A percentile compares a stretch with the other conserved stretches of the same genome.
These are phyloP conservation scores for Galerina sulciceps DNA, from an alignment of 768 basidiomycete species.

Conservation along the genomic window DNA sequence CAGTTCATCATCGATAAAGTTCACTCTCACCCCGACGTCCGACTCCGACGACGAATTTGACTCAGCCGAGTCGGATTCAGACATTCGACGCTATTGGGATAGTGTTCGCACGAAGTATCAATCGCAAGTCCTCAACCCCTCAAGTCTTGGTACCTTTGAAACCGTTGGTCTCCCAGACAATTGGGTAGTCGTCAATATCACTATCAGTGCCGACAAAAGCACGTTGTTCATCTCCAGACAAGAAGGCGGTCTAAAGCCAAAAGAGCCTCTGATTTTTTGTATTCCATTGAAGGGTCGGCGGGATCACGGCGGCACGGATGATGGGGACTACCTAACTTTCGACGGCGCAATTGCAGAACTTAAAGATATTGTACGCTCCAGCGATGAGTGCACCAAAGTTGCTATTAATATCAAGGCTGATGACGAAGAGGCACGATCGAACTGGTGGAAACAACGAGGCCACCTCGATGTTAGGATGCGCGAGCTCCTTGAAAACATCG, in stretches of 20 bases:
- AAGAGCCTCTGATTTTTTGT: slow-evolving; percentile 79
- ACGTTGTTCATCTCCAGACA: slow-evolving; percentile 86
- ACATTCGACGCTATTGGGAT: slow-evolving; percentile 67
- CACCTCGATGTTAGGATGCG: slow-evolving; percentile 79
- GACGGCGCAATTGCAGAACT: slow-evolving; percentile 77
- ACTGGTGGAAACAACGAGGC: slow-evolving; percentile 87
- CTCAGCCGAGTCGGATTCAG: slow-evolving; percentile 25
- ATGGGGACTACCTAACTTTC: slow-evolving; percentile 74
- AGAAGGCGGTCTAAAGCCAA: slow-evolving; percentile 46
- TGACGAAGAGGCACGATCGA: slow-evolving; percentile 62
- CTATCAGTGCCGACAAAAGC: slow-evolving; percentile 79
- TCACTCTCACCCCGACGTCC: slow-evolving; percentile 16
- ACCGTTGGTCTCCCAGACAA: slow-evolving; percentile 60
- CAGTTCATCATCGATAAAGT: slow-evolving; percentile 9
- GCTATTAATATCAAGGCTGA: slow-evolving; percentile 75
- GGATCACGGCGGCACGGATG: slow-evolving; percentile 69
- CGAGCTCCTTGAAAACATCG: slow-evolving; percentile 80
- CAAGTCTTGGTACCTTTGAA: slow-evolving; percentile 44
- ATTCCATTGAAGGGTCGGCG: slow-evolving; percentile 86
- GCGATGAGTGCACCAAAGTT: slow-evolving; percentile 74
- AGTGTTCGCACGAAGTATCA: slow-evolving; percentile 59
- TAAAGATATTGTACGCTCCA: slow-evolving; percentile 76
- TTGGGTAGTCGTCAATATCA: slow-evolving; percentile 88
- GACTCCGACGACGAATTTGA: slow-evolving; percentile 42
- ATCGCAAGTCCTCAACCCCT: slow-evolving; percentile 42